Evolutionary conservation across 2,329 filamentous ascomycete genomes (phyloP).

Genomic region (Sodiomyces alkalinus): DNA sequence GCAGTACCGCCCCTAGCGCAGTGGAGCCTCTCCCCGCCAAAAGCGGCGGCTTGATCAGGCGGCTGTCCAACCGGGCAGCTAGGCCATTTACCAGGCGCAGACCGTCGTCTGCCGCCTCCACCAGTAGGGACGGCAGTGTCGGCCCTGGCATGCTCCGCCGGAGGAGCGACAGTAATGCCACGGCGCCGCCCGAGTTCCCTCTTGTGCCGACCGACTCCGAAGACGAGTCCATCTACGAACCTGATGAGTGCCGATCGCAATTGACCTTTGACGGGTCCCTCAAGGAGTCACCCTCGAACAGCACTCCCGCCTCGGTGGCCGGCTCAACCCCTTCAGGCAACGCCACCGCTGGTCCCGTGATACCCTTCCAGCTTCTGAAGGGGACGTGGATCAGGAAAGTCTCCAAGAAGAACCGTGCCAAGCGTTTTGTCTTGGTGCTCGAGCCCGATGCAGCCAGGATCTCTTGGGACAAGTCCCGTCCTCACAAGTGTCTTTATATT

Average conservation of each 20-base stretch:
- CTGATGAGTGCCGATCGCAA: constrained; percentile 28
- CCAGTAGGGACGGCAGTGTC: constrained; percentile 72
- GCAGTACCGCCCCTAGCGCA: constrained; percentile 41
- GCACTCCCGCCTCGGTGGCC: constrained; percentile 30
- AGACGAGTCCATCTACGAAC: constrained; percentile 38
- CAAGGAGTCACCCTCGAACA: constrained; percentile 32
- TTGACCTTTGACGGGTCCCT: constrained; percentile 25
- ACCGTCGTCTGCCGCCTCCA: constrained; percentile 61
- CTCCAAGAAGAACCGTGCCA: constrained; percentile 64
- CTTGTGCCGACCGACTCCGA: constrained; percentile 37
- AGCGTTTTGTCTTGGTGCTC: constrained; percentile 56
- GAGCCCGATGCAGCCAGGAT: constrained; percentile 77
- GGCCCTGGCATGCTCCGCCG: constrained; percentile 79
- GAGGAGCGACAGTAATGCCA: constrained; percentile 78
- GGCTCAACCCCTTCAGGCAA: constrained; percentile 19
- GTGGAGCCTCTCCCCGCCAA: constrained; percentile 24
- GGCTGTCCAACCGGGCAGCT: constrained; percentile 68
- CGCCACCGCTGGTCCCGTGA: constrained; percentile 49
- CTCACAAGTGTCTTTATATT: constrained; percentile 77
- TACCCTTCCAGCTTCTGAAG: constrained; percentile 61
- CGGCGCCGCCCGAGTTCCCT: constrained; percentile 35
- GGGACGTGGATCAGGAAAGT: constrained; percentile 71
- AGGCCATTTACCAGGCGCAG: constrained; percentile 51
- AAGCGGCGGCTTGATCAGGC: constrained; percentile 50
- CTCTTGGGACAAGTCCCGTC: constrained; percentile 67